phyloP scores from a whole-genome alignment of 805 yeast genomes.

The Clavispora carvajalis region DNA sequence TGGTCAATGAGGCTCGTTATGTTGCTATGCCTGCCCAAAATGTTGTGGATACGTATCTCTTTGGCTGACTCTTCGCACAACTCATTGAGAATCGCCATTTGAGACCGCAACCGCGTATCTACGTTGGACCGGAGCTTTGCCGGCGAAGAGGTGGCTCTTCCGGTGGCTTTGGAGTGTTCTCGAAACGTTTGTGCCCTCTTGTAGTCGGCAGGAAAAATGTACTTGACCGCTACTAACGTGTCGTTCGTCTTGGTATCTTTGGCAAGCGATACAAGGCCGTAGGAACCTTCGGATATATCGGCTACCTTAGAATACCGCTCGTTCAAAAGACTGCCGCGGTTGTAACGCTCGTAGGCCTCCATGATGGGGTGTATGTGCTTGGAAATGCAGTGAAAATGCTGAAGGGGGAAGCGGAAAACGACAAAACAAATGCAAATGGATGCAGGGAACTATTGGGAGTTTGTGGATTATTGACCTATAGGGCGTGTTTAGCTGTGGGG shows the following conservation, averaged over 20 bases:
- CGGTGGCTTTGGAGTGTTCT: slow-evolving; percentile 11
- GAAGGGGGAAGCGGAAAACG: not conserved
- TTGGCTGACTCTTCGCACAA: slow-evolving; percentile 54
- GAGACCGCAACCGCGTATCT: slow-evolving; percentile 7
- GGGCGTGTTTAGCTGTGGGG: not conserved
- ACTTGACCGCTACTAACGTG: slow-evolving; percentile 76
- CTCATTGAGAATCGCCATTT: slow-evolving; percentile 22
- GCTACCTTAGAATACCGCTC: slow-evolving; percentile 62
- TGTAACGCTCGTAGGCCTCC: slow-evolving; percentile 38
- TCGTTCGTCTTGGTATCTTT: slow-evolving; percentile 49
- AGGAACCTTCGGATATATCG: slow-evolving; percentile 86
- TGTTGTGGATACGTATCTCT: slow-evolving; percentile 61
- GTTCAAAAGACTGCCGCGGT: slow-evolving; percentile 44
- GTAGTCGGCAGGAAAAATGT: slow-evolving; percentile 58
- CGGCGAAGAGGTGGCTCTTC: slow-evolving; percentile 32
- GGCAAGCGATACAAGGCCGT: slow-evolving; percentile 87
- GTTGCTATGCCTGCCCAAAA: slow-evolving; percentile 49
- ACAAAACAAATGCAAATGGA: not conserved
- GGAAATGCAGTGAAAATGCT: slow-evolving; percentile 1
- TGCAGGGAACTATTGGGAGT: not conserved
- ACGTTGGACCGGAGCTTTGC: slow-evolving; percentile 25
- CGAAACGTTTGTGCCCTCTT: slow-evolving; percentile 19
- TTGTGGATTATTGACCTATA: not conserved
- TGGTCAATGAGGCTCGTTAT: slow-evolving; percentile 43
- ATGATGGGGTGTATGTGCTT: slow-evolving; percentile 12